Base-by-base conservation (phyloP, 345 rosid species). In the Durio zibethinus region DNA sequence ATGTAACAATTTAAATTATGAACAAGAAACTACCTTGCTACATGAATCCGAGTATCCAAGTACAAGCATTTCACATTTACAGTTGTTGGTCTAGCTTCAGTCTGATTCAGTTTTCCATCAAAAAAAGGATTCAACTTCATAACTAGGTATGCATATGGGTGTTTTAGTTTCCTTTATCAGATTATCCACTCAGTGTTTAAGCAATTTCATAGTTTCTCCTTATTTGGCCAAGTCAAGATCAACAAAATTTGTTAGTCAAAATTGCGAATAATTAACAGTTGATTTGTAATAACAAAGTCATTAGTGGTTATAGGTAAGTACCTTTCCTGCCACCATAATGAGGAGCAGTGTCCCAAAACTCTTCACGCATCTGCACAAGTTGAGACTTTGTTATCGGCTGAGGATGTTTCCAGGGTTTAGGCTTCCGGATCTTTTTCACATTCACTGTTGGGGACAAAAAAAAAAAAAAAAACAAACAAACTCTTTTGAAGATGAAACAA, bases 311-410 rank as follows among this genome's bases (percentile, higher is more conserved):
- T 29, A 64, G 66, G 59, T 25, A 52, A 40, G 11, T 80, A 91
- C 97, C 98, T 94, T 92, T 91, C 35, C 89, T 83, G 61, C 97
- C 97, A 65, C 98, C 98, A 79, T 90, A 94, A 63, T 92, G 98
- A 80, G 98, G 98, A 80, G 98, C 93, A 57, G 98, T 94, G 84
- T 92, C 98, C 97, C 94, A 94, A 84, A 92, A 91, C 82, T 94
- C 98, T 77, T 94, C 98, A 57, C 94, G 92, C 83, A 92, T 35
- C 86, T 92, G 89, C 84, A 86, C 62, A 63, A 94, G 90, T 82
- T 90, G 89, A 80, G 97, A 80, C 87, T 87, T 94, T 3, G 92
- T 90, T 50, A 94, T 89, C 11, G 93, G 93, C 83, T 89, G 89
- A 60, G 97, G 79, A 88, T 92, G 97, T 74, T 90, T 94, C 97